These are phyloP conservation scores for Fibroporia radiculosa DNA, from an alignment of 768 basidiomycete genomes.

Conservation along the genomic window DNA sequence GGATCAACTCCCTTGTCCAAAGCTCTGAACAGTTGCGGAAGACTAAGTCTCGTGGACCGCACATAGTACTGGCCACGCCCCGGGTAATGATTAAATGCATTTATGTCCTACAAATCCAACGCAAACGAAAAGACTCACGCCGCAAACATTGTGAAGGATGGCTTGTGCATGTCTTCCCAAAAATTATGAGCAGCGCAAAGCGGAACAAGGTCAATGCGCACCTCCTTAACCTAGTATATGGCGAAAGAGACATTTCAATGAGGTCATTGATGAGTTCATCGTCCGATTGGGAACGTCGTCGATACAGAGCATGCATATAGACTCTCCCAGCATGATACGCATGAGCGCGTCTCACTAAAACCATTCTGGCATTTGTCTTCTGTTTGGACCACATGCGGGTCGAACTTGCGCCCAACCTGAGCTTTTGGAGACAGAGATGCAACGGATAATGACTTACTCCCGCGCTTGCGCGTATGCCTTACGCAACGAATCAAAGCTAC, in stretches of 20 bases:
- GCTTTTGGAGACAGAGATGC: not conserved
- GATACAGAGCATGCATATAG: constrained; percentile 71
- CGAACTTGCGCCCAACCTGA: constrained; percentile 29
- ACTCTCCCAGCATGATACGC: constrained; percentile 70
- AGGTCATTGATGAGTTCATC: constrained; percentile 62
- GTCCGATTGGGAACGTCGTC: constrained; percentile 66
- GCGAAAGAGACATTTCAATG: constrained; percentile 69
- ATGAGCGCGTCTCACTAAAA: constrained; percentile 72
- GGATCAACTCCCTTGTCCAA: constrained; percentile 73
- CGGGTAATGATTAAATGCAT: constrained; percentile 1
- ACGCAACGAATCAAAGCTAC: constrained; percentile 53
- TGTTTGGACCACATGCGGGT: constrained; percentile 66
- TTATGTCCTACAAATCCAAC: not conserved
- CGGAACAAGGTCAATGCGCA: constrained; percentile 23
- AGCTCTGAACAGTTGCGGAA: constrained; percentile 55
- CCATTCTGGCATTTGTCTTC: constrained; percentile 66
- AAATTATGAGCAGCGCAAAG: not conserved
- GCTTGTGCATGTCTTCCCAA: constrained; percentile 57
- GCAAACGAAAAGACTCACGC: constrained; percentile 34
- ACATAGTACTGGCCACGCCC: constrained; percentile 47
- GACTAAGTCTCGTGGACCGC: constrained; percentile 58
- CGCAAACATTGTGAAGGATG: constrained; percentile 54
- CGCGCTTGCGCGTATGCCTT: constrained; percentile 58
- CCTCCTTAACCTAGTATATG: constrained; percentile 73
- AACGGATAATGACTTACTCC: constrained; percentile 38